These are phyloP conservation scores for Cladosporium sp. DNA, from an alignment of 2,329 filamentous ascomycete genomes.

Conservation along the genomic window DNA sequence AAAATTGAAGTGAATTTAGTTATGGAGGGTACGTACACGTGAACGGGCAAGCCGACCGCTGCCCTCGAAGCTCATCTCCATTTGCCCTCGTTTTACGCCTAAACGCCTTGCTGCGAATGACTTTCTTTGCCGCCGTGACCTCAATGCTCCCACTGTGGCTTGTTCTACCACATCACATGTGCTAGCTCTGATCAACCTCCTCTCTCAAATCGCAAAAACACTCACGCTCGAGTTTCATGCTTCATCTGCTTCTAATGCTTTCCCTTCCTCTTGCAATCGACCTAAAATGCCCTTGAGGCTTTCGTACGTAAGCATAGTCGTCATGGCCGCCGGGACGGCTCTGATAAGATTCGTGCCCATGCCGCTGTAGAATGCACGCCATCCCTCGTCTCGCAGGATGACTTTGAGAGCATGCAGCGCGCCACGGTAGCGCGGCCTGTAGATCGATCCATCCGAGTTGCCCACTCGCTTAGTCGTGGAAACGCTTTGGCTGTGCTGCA, in stretches of 20 bases:
- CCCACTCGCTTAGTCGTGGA: constrained; percentile 34
- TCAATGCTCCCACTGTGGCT: background rate
- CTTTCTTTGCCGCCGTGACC: background rate
- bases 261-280: constrained; percentile 51
- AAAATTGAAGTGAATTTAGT: too few species aligned
- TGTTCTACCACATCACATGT: too few species aligned
- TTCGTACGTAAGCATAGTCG: constrained; percentile 97
- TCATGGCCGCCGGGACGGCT: constrained; percentile 90
- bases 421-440: constrained; percentile 63
- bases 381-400: constrained; percentile 87
- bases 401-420: constrained; percentile 76
- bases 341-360: constrained; percentile 98
- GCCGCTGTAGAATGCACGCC: constrained; percentile 94
- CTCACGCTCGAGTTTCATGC: background rate
- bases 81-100: background rate
- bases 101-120: constrained; percentile 11
- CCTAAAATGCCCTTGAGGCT: constrained; percentile 58
- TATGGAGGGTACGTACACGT: background rate
- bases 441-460: constrained; percentile 53
- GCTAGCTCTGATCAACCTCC: too few species aligned
- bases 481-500: constrained; percentile 29
- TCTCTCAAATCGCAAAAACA: too few species aligned
- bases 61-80: background rate
- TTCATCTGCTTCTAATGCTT: constrained; percentile 20
- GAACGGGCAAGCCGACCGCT: background rate